phyloP scores from a whole-genome alignment of 2,329 filamentous ascomycete species.

The Dactylellina drechsleri region DNA sequence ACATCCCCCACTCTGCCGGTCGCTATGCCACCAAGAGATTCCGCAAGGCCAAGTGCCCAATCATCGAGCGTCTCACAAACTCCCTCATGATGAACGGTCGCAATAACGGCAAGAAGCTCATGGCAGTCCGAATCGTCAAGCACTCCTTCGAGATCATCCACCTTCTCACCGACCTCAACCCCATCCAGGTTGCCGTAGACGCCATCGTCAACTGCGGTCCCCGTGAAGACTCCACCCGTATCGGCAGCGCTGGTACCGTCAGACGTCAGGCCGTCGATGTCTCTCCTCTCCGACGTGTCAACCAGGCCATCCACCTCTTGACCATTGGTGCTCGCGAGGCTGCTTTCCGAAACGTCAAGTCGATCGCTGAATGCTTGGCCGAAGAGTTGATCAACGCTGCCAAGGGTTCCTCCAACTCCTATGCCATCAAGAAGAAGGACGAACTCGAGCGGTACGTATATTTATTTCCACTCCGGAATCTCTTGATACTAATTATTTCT shows the following conservation, averaged over 20 bases:
- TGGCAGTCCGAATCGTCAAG: conserved; percentile 98
- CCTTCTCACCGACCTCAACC: conserved; percentile 99
- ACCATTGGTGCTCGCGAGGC: conserved; percentile 99
- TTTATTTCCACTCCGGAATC: background rate
- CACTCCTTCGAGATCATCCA: conserved; percentile 99
- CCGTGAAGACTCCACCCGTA: conserved; percentile 99
- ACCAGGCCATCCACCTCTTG: conserved; percentile 99
- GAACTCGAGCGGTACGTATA: conserved; percentile 80
- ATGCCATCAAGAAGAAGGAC: conserved; percentile 99
- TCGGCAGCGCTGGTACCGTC: conserved; percentile 99
- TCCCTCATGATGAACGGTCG: conserved; percentile 99
- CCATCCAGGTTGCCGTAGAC: conserved; percentile 98
- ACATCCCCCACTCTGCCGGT: conserved; percentile 98
- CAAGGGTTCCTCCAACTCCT: conserved; percentile 99
- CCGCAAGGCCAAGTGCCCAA: conserved; percentile 99
- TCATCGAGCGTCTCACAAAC: conserved; percentile 99
- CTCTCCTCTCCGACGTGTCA: conserved; percentile 97
- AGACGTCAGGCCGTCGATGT: conserved; percentile 99
- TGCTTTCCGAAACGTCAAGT: conserved; percentile 99
- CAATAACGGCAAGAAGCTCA: conserved; percentile 99
- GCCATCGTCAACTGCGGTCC: conserved; percentile 99
- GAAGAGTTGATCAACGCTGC: conserved; percentile 99
- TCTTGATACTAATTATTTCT: conserved; percentile 20
- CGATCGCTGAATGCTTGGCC: conserved; percentile 97
- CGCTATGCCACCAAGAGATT: conserved; percentile 99